phyloP scores from a whole-genome alignment of 306 rosid genomes.

The Fragaria vesca region DNA sequence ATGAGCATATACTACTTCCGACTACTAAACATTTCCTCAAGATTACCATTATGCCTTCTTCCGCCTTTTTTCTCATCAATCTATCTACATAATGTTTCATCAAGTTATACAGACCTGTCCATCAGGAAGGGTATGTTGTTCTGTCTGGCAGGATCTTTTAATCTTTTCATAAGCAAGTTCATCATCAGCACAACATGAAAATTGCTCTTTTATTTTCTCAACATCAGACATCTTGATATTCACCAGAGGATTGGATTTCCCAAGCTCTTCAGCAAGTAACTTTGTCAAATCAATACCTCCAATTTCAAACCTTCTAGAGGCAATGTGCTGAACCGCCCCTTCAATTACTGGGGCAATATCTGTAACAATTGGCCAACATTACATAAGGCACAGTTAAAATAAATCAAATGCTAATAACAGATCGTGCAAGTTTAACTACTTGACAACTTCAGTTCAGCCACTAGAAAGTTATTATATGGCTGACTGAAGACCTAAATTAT shows the following conservation, averaged over 20 bases:
- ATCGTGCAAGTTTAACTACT: not conserved
- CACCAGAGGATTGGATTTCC: slow-evolving; percentile 71
- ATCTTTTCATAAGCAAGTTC: slow-evolving; percentile 80
- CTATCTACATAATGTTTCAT: not conserved
- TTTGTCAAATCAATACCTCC: slow-evolving; percentile 88
- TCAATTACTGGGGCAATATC: slow-evolving; percentile 98
- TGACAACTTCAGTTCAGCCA: not conserved
- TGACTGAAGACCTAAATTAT: not conserved
- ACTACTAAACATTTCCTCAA: not conserved
- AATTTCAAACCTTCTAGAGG: slow-evolving; percentile 90
- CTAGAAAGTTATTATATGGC: not conserved
- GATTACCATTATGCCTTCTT: not conserved
- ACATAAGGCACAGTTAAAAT: slow-evolving; percentile 6
- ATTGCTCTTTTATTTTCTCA: slow-evolving; percentile 87
- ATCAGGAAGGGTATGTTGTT: slow-evolving; percentile 90
- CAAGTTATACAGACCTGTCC: slow-evolving; percentile 65
- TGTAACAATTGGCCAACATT: slow-evolving; percentile 32
- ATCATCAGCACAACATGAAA: slow-evolving; percentile 91
- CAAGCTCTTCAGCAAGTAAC: slow-evolving; percentile 83
- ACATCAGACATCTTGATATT: slow-evolving; percentile 69
- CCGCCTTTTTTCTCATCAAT: not conserved
- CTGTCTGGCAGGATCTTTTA: slow-evolving; percentile 53
- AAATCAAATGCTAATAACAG: not conserved
- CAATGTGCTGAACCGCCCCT: slow-evolving; percentile 99
- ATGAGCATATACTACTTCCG: not conserved